phyloP scores from a whole-genome alignment of 805 yeast genomes.

The Candida ortonii region DNA sequence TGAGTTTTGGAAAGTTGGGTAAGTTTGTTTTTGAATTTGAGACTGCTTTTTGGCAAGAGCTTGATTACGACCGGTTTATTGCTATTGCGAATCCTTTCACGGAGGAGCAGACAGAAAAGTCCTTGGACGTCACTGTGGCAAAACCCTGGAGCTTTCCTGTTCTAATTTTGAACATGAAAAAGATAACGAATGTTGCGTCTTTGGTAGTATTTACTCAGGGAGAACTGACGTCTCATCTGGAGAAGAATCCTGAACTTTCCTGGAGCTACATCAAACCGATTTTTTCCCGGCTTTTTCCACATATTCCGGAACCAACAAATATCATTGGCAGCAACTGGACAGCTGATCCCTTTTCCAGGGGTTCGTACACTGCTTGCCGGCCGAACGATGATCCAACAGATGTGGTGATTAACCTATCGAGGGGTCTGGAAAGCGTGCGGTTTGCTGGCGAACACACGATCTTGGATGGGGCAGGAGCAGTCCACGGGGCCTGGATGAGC shows the following conservation, averaged over 20 bases:
- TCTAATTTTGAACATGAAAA: constrained; percentile 56
- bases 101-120: too few relatives aligned
- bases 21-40: constrained; percentile 71
- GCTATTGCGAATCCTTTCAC: constrained; percentile 40
- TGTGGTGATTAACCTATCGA: constrained; percentile 55
- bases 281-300: constrained; percentile 25
- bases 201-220: constrained; percentile 69
- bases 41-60: constrained; percentile 53
- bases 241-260: constrained; percentile 46
- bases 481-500: constrained; percentile 84
- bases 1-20: constrained; percentile 68
- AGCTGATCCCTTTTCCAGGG: constrained; percentile 69
- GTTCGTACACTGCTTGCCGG: constrained; percentile 74
- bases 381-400: constrained; percentile 70
- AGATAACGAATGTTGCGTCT: constrained; percentile 47
- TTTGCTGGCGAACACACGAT: constrained; percentile 93
- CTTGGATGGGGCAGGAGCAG: constrained; percentile 86
- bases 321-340: constrained; percentile 72
- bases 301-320: constrained; percentile 35
- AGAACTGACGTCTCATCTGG: constrained; percentile 63
- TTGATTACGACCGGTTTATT: constrained; percentile 48
- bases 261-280: constrained; percentile 62
- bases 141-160: constrained; percentile 59
- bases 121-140: constrained; percentile 34
- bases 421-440: constrained; percentile 57